phyloP scores from a whole-genome alignment of 495 filamentous ascomycete genomes.

The Penicillium flavigenum region DNA sequence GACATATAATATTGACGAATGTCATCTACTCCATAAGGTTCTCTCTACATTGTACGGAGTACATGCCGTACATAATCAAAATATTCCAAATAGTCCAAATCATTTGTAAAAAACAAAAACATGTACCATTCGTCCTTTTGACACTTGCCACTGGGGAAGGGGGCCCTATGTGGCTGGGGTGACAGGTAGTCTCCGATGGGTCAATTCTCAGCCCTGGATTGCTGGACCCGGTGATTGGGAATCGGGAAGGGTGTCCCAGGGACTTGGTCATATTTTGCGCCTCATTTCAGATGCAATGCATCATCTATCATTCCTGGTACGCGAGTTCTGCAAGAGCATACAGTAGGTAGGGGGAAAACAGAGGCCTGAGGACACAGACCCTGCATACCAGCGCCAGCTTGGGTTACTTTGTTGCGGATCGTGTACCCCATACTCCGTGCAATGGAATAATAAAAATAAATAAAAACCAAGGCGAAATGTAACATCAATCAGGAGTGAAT shows the following conservation, averaged over 20 bases:
- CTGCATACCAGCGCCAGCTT: slow-evolving; percentile 26
- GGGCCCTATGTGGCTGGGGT: not conserved
- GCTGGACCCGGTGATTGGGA: slow-evolving; percentile 1
- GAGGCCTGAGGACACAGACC: slow-evolving; percentile 15
- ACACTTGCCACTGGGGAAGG: slow-evolving; percentile 8
- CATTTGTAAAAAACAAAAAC: not conserved
- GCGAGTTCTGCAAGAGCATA: slow-evolving; percentile 6
- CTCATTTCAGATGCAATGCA: slow-evolving; percentile 8
- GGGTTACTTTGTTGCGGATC: slow-evolving; percentile 13
- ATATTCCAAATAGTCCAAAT: slow-evolving; percentile 6
- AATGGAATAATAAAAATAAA: not conserved
- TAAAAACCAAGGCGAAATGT: not conserved
- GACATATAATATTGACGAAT: slow-evolving; percentile 11
- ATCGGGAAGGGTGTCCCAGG: slow-evolving; percentile 2
- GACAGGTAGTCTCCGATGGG: slow-evolving; percentile 11
- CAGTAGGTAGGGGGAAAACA: slow-evolving; percentile 10
- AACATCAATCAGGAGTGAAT: slow-evolving; percentile 15
- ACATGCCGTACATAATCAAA: slow-evolving; percentile 2
- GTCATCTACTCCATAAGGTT: not conserved
- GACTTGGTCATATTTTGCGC: slow-evolving; percentile 9
- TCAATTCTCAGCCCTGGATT: slow-evolving; percentile 6
- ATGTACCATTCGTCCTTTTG: slow-evolving; percentile 11
- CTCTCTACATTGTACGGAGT: not conserved
- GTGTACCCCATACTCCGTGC: slow-evolving; percentile 2
- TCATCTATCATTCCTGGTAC: slow-evolving; percentile 10